These are phyloP conservation scores for Populus hybrid DNA, from an alignment of 441 rosid genomes.

Conservation along the genomic window DNA sequence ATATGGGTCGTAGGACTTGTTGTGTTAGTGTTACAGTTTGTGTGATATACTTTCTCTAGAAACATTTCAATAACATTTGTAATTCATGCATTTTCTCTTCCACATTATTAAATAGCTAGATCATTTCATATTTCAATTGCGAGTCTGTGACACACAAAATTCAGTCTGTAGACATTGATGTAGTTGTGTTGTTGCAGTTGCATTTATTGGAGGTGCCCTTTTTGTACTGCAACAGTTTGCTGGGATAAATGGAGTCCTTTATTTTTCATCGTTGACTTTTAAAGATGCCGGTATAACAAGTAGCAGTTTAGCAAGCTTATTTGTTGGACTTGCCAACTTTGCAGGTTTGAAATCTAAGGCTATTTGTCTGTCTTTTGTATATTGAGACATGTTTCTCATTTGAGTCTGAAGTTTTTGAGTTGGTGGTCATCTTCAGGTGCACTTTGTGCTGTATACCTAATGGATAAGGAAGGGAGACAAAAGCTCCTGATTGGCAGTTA, in stretches of 20 bases:
- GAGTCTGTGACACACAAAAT: neutral
- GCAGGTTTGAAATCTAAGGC: slow-evolving; percentile 43
- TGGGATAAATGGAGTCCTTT: slow-evolving; percentile 80
- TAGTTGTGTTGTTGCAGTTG: slow-evolving; percentile 48
- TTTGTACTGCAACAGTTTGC: slow-evolving; percentile 77
- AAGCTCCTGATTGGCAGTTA: slow-evolving; percentile 65
- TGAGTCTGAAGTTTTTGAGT: slow-evolving; percentile 10
- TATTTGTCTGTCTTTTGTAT: neutral
- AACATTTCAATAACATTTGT: neutral
- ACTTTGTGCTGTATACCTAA: slow-evolving; percentile 51
- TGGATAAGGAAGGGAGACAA: slow-evolving; percentile 63
- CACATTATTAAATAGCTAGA: neutral
- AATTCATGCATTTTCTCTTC: neutral
- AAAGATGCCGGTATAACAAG: slow-evolving; percentile 63
- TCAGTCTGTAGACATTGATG: neutral
- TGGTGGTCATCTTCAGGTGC: slow-evolving; percentile 42
- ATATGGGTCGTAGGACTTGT: neutral
- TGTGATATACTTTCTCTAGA: neutral
- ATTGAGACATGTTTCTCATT: neutral
- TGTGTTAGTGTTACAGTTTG: neutral
- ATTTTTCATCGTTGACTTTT: slow-evolving; percentile 76
- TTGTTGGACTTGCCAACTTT: slow-evolving; percentile 61
- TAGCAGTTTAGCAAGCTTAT: slow-evolving; percentile 59
- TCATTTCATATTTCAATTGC: neutral
- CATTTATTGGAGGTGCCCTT: slow-evolving; percentile 63